Conservation (phyloP, 2,329 filamentous ascomycete species). For the Apiospora phragmitis region DNA sequence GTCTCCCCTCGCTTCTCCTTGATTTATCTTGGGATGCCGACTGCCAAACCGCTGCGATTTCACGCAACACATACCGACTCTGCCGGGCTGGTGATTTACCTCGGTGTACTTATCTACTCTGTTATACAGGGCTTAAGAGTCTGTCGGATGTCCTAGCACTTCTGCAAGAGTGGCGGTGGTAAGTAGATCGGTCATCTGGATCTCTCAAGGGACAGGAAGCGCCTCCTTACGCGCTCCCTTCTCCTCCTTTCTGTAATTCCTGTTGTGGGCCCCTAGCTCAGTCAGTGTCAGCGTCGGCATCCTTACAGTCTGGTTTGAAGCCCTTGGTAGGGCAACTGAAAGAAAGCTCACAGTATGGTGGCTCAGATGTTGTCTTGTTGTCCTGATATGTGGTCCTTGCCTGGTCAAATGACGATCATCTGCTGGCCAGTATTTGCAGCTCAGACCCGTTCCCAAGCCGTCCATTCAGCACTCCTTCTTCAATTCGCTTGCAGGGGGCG, state of each 20-base stretch:
- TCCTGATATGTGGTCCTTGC: constrained; percentile 11
- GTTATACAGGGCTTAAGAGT: neutral
- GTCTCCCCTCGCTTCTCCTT: too few species aligned
- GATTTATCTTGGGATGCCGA: too few species aligned
- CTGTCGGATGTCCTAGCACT: neutral
- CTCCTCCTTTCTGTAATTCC: too few species aligned
- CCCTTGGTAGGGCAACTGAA: neutral
- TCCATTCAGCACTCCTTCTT: neutral
- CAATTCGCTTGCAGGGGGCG: neutral
- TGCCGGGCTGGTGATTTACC: neutral
- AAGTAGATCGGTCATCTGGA: neutral
- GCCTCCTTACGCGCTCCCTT: too few species aligned
- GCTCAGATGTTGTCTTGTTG: constrained; percentile 11
- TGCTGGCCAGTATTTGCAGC: neutral
- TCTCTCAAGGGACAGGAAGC: too few species aligned
- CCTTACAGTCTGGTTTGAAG: neutral
- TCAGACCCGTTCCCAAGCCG: neutral
- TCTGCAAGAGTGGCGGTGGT: neutral
- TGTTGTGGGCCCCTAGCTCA: too few species aligned
- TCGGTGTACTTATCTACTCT: neutral
- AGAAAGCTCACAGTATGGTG: neutral
- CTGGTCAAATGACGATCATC: neutral
- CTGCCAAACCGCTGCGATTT: too few species aligned
- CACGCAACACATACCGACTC: neutral
- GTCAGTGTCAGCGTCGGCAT: too few species aligned